Evolutionary conservation across 1,284 basidiomycete species (phyloP).

Genomic region (Phaffia rhodozyma): DNA sequence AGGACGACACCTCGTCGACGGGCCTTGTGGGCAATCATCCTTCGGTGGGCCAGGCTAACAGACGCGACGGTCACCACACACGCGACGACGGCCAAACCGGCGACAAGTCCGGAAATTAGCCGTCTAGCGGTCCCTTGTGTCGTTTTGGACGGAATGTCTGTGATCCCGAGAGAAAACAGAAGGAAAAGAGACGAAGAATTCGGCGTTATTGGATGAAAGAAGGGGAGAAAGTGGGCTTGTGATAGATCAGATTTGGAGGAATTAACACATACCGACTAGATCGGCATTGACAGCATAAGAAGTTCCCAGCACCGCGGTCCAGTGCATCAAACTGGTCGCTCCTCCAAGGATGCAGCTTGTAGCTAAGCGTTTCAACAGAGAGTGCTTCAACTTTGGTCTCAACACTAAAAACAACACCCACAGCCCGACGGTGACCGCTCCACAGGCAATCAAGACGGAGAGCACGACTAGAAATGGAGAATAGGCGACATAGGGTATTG

Average conservation of each 20-base stretch:
- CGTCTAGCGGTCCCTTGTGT: neutral
- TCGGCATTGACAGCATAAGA: slow-evolving; percentile 24
- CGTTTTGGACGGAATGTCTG: neutral
- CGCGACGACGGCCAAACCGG: slow-evolving; percentile 35
- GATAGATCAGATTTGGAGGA: neutral
- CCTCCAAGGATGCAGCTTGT: slow-evolving; percentile 36
- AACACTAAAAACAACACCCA: slow-evolving; percentile 42
- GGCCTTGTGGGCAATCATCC: slow-evolving; percentile 25
- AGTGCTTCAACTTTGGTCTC: slow-evolving; percentile 39
- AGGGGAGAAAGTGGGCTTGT: neutral
- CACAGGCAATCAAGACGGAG: slow-evolving; percentile 37
- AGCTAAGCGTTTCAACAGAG: slow-evolving; percentile 34
- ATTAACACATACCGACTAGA: neutral
- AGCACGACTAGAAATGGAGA: slow-evolving; percentile 33
- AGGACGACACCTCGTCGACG: slow-evolving; percentile 38
- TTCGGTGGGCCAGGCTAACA: slow-evolving; percentile 32
- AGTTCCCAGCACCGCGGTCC: slow-evolving; percentile 30
- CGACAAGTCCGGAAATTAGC: slow-evolving; percentile 35
- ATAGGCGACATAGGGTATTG: slow-evolving; percentile 36
- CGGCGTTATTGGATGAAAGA: neutral
- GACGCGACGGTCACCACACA: slow-evolving; percentile 35
- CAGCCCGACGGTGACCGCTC: slow-evolving; percentile 36
- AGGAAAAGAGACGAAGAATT: neutral
- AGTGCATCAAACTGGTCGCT: slow-evolving; percentile 23
- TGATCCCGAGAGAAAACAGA: neutral